These are phyloP conservation scores for Leccinum uliginosum DNA, from an alignment of 768 basidiomycete genomes.

Conservation along the genomic window DNA sequence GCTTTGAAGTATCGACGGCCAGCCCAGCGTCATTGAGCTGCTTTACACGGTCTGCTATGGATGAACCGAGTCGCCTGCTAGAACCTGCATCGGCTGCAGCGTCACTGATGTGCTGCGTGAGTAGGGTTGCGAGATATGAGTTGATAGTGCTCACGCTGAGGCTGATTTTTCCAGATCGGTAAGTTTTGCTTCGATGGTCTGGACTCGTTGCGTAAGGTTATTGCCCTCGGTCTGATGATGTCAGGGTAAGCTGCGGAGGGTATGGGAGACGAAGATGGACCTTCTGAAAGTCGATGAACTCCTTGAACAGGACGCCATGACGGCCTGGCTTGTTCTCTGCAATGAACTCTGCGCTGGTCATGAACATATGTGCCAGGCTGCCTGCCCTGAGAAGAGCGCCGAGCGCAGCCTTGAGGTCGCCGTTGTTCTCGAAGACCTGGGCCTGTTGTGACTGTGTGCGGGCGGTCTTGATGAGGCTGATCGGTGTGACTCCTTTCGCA, in stretches of 20 bases:
- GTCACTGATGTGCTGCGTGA: slow-evolving; percentile 15
- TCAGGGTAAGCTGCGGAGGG: slow-evolving; percentile 9
- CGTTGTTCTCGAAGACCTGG: slow-evolving; percentile 47
- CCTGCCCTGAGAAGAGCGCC: slow-evolving; percentile 59
- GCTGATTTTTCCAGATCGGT: slow-evolving; percentile 41
- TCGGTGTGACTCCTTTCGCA: slow-evolving; percentile 55
- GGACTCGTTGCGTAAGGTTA: slow-evolving; percentile 37
- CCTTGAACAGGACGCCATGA: slow-evolving; percentile 55
- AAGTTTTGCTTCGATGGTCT: slow-evolving; percentile 43
- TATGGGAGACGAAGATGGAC: slow-evolving; percentile 37
- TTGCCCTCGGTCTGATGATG: slow-evolving; percentile 34
- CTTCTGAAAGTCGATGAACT: slow-evolving; percentile 61
- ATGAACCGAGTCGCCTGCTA: slow-evolving; percentile 49
- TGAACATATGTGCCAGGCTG: slow-evolving; percentile 50
- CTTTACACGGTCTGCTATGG: slow-evolving; percentile 78
- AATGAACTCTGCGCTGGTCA: slow-evolving; percentile 57
- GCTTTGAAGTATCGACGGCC: slow-evolving; percentile 52
- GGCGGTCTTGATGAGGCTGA: slow-evolving; percentile 60
- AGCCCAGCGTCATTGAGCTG: slow-evolving; percentile 72
- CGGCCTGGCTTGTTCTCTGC: slow-evolving; percentile 45
- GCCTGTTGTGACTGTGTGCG: slow-evolving; percentile 52
- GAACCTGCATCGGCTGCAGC: slow-evolving; percentile 29
- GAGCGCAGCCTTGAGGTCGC: slow-evolving; percentile 60
- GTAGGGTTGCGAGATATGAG: slow-evolving; percentile 1
- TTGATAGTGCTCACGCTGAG: slow-evolving; percentile 24